A percentile compares a stretch with the other conserved stretches of the same genome.
Conservation (phyloP, 2,329 filamentous ascomycete genomes). For the Microsporum ferrugineum region DNA sequence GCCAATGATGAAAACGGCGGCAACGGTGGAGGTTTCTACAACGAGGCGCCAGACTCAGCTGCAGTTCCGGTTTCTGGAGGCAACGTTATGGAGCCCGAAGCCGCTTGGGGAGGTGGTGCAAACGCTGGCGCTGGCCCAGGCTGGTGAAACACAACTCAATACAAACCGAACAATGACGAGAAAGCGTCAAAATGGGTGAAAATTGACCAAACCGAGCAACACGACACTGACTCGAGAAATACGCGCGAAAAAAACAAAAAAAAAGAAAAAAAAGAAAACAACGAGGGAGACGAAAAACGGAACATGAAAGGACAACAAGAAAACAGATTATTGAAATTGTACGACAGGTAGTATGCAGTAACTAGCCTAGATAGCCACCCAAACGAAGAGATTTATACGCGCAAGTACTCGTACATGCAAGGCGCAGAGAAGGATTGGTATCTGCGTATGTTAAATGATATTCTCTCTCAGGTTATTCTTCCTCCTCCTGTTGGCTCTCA, state of each 20-base stretch:
- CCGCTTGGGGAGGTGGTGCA: background rate
- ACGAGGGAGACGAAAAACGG: background rate
- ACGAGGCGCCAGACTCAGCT: background rate
- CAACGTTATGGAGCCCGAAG: background rate
- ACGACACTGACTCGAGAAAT: background rate
- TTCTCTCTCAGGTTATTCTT: too few species aligned
- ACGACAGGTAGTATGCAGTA: background rate
- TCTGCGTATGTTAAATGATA: too few species aligned
- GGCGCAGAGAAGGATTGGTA: background rate
- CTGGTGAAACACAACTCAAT: background rate
- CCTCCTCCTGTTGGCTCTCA: background rate
- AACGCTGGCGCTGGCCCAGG: background rate
- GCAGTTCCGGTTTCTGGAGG: background rate
- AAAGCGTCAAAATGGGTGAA: background rate
- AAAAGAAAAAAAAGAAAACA: background rate
- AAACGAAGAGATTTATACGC: background rate
- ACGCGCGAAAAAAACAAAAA: background rate
- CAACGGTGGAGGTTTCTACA: conserved; percentile 6
- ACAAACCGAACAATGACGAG: background rate
- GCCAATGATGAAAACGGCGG: conserved; percentile 13
- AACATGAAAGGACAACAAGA: background rate
- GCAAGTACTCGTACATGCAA: background rate
- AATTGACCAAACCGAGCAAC: background rate
- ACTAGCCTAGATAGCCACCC: background rate
- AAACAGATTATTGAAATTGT: background rate